Evolutionary conservation across 441 rosid genomes (phyloP), one percentile per base, ranked within the genome.

Genomic region (Viola pubescens): DNA sequence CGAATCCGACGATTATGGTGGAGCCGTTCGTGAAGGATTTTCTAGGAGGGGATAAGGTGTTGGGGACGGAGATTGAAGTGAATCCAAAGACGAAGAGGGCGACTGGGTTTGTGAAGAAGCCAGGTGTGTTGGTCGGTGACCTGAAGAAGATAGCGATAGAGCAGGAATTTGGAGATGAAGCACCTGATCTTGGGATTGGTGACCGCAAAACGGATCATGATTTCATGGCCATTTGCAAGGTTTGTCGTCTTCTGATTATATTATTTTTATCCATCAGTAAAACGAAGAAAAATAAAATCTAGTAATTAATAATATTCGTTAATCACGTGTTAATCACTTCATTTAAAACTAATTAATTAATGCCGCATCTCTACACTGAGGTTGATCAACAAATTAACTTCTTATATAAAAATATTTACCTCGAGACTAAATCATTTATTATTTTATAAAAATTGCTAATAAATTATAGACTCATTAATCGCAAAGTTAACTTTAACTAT

Each of bases 171-270:
- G 87, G 87, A 0, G 84, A 83, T 0, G 85, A 79, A 0, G 57
- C 84, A 0, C 96, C 98, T 0, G 94, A 89, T 73, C 71, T 94
- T 41, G 97, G 97, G 11, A 72, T 94, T 43, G 98, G 98, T 6
- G 98, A 94, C 68, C 89, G 98, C 4, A 73, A 79, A 39, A 79
- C 97, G 1, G 98, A 94, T 72, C 92, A 88, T 38, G 96, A 86
- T 72, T 94, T 89, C 89, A 89, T 94, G 98, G 74, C 91, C 48
- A 72, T 89, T 63, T 94, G 97, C 94, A 86, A 94, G 96, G 98
- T 89, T 48, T 46, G 60, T 14, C 10, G n/a, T 49, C 34, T 26
- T 26, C 34, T 26, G 34, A 26, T 26, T 26, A 26, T 26, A 26
- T 26, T 26, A 26, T 26, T 26, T 1, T 26, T 26, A 26, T 26